These are phyloP conservation scores for Jackrogersella minutella DNA, from an alignment of 495 filamentous ascomycete species.

Conservation along the genomic window DNA sequence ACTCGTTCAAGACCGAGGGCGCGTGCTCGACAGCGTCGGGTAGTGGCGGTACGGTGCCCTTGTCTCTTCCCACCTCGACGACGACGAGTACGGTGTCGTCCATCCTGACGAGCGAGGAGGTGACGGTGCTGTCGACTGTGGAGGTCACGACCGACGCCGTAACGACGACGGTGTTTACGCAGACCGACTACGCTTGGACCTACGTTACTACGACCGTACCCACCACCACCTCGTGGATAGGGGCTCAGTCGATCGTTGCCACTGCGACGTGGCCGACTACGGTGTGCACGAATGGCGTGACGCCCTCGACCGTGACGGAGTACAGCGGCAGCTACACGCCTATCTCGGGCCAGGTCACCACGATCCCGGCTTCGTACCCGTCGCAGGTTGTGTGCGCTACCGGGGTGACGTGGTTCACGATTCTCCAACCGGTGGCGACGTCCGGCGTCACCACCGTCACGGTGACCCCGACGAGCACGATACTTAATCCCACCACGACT, in stretches of 20 bases:
- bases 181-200: not conserved
- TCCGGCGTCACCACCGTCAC: slow-evolving; percentile 32
- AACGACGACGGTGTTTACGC: slow-evolving; percentile 17
- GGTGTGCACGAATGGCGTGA: slow-evolving; percentile 28
- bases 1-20: slow-evolving; percentile 21
- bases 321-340: slow-evolving; percentile 40
- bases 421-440: slow-evolving; percentile 26
- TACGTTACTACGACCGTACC: slow-evolving; percentile 3
- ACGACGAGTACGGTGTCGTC: slow-evolving; percentile 21
- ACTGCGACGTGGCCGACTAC: slow-evolving; percentile 29
- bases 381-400: slow-evolving; percentile 31
- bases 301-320: slow-evolving; percentile 36
- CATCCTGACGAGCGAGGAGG: slow-evolving; percentile 6
- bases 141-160: slow-evolving; percentile 10
- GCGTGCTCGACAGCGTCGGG: slow-evolving; percentile 24
- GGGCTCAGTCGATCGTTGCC: slow-evolving; percentile 19
- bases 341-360: slow-evolving; percentile 31
- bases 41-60: slow-evolving; percentile 14
- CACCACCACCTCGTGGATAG: slow-evolving; percentile 3
- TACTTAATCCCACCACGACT: slow-evolving; percentile 20
- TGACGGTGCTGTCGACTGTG: slow-evolving; percentile 15
- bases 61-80: slow-evolving; percentile 21
- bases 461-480: slow-evolving; percentile 28
- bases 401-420: slow-evolving; percentile 13
- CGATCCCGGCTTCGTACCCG: slow-evolving; percentile 29